phyloP scores from a whole-genome alignment of 2,329 filamentous ascomycete genomes.

The Curvularia spicifera region DNA sequence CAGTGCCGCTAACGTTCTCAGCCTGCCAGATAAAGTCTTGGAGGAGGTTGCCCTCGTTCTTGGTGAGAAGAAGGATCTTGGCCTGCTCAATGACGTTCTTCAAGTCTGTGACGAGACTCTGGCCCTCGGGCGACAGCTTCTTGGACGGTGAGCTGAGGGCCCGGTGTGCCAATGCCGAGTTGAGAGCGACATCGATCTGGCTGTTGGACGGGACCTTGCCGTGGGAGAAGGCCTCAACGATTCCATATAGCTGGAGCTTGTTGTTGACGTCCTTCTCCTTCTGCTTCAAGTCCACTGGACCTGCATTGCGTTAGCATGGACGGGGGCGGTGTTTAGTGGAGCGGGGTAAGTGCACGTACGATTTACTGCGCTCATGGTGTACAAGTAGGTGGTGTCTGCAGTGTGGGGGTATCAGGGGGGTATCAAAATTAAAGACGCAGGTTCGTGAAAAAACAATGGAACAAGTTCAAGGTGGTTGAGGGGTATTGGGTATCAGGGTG shows the following conservation, averaged over 20 bases:
- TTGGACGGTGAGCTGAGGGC: constrained; percentile 72
- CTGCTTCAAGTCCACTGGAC: constrained; percentile 71
- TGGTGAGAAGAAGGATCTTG: constrained; percentile 83
- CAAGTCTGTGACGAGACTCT: constrained; percentile 76
- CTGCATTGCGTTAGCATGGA: constrained; percentile 65
- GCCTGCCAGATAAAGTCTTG: constrained; percentile 98
- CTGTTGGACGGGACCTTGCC: constrained; percentile 96
- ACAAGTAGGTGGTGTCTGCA: constrained; percentile 12
- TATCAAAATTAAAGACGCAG: constrained; percentile 40
- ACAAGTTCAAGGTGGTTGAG: neutral
- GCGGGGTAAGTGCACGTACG: constrained; percentile 24
- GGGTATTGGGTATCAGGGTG: constrained; percentile 15
- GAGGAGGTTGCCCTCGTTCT: constrained; percentile 92
- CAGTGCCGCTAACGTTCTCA: constrained; percentile 71
- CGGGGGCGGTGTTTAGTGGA: constrained; percentile 16
- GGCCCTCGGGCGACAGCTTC: constrained; percentile 83
- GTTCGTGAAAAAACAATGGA: constrained; percentile 30
- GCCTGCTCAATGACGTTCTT: constrained; percentile 81
- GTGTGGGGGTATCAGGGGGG: constrained; percentile 38
- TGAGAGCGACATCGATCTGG: constrained; percentile 93
- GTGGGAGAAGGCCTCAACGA: constrained; percentile 80
- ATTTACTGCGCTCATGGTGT: constrained; percentile 40
- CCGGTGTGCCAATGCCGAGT: constrained; percentile 79
- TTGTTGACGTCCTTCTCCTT: constrained; percentile 87
- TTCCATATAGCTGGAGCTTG: constrained; percentile 95